Conservation (phyloP, 164 flowering plant genomes). For the Chimonanthus salicifolius region DNA sequence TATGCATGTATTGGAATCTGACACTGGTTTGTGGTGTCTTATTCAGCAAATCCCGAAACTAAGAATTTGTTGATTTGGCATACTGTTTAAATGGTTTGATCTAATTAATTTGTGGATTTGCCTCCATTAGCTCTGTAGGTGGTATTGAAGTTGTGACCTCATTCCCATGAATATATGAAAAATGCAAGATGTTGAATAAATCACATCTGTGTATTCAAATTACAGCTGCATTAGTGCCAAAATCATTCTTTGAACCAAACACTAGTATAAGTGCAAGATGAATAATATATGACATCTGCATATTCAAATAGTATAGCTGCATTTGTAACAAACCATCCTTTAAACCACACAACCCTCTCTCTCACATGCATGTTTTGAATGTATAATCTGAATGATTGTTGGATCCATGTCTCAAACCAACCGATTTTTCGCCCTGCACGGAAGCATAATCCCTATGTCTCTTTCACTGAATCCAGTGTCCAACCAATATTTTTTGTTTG, state of each 20-base stretch:
- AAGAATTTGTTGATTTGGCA: too few species aligned
- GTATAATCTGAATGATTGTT: background rate
- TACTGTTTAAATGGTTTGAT: too few species aligned
- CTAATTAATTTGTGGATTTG: too few species aligned
- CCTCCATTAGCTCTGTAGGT: background rate
- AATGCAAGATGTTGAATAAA: background rate
- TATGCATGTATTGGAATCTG: too few species aligned
- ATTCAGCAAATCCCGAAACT: too few species aligned
- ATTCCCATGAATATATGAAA: background rate
- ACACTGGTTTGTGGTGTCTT: too few species aligned
- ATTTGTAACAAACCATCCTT: too few species aligned
- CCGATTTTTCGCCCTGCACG: background rate
- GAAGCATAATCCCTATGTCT: background rate
- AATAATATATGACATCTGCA: too few species aligned
- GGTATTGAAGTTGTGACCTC: background rate
- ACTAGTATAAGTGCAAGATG: too few species aligned
- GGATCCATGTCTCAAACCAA: background rate
- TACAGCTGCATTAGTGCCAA: too few species aligned
- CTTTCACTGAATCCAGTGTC: background rate
- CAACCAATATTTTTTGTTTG: background rate
- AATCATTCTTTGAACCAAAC: too few species aligned
- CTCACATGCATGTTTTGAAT: background rate
- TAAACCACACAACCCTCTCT: background rate
- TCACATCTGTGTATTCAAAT: background rate
- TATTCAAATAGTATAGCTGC: too few species aligned